Percentiles rank a stretch among this genome's conserved stretches.
phyloP scores from a whole-genome alignment of 768 basidiomycete species.

The Pleurotus citrinopileatus region DNA sequence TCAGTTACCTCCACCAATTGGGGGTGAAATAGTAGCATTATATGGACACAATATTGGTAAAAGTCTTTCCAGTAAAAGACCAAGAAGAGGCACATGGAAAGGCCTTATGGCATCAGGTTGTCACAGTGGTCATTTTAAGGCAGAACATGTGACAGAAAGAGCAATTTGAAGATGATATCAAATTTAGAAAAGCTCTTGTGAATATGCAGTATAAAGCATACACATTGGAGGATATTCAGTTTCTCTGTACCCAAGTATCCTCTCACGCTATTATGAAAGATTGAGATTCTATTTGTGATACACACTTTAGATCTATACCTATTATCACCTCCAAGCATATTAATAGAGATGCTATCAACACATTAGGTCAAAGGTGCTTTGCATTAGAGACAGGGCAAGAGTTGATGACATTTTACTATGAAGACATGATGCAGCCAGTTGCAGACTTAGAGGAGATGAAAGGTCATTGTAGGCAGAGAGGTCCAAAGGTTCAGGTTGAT shows the following conservation, averaged over 20 bases:
- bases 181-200: constrained; percentile 22
- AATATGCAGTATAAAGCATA: constrained; percentile 32
- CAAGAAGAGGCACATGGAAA: constrained; percentile 23
- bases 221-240: constrained; percentile 27
- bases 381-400: constrained; percentile 23
- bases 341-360: constrained; percentile 30
- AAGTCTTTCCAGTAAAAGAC: not conserved
- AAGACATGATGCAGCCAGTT: constrained; percentile 12
- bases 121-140: constrained; percentile 26
- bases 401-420: constrained; percentile 23
- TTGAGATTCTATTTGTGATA: constrained; percentile 12
- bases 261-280: constrained; percentile 2
- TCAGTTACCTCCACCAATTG: constrained; percentile 26
- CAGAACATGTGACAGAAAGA: constrained; percentile 29
- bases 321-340: constrained; percentile 29
- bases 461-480: not conserved
- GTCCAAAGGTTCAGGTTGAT: not conserved
- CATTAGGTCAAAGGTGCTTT: constrained; percentile 24
- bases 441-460: not conserved
- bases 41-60: constrained; percentile 13
- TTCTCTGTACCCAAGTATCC: constrained; percentile 22
- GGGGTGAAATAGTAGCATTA: constrained; percentile 16
- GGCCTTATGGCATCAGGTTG: constrained; percentile 29
- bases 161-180: constrained; percentile 21
- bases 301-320: constrained; percentile 24